Evolutionary conservation across 129 eudicot genomes (phyloP).

Genomic region (Tanacetum coccineum): DNA sequence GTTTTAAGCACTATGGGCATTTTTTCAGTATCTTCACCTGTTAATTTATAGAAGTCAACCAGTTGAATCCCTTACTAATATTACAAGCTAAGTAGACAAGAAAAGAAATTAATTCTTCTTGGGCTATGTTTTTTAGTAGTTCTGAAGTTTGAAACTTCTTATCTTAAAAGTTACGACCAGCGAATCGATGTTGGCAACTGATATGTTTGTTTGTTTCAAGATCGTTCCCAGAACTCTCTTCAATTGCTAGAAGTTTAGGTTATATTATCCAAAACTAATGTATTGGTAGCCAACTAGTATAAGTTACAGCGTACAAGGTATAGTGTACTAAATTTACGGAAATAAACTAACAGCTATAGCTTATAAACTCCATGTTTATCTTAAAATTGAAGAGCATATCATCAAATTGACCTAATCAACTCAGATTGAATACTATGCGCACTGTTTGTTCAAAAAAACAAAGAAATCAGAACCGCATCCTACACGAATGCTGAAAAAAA

Average conservation of each 20-base stretch:
- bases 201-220: neutral
- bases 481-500: neutral
- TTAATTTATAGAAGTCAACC: too few species aligned
- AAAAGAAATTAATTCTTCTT: too few species aligned
- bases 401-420: neutral
- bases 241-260: neutral
- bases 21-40: neutral
- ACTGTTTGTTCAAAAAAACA: neutral
- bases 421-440: neutral
- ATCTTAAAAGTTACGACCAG: neutral
- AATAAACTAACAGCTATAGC: too few species aligned
- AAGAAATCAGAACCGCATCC: neutral
- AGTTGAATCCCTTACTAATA: too few species aligned
- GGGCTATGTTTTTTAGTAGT: neutral
- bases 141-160: neutral
- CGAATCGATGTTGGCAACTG: neutral
- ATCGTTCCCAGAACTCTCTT: slow-evolving; percentile 4
- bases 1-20: neutral
- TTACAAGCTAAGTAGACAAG: too few species aligned
- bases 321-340: too few species aligned
- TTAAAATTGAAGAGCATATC: too few species aligned
- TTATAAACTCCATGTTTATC: too few species aligned
- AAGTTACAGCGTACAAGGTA: too few species aligned
- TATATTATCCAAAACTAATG: neutral
- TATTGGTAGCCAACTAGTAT: too few species aligned